Conservation (phyloP, 257 asterid genomes). For the Gynochthodes officinalis region DNA sequence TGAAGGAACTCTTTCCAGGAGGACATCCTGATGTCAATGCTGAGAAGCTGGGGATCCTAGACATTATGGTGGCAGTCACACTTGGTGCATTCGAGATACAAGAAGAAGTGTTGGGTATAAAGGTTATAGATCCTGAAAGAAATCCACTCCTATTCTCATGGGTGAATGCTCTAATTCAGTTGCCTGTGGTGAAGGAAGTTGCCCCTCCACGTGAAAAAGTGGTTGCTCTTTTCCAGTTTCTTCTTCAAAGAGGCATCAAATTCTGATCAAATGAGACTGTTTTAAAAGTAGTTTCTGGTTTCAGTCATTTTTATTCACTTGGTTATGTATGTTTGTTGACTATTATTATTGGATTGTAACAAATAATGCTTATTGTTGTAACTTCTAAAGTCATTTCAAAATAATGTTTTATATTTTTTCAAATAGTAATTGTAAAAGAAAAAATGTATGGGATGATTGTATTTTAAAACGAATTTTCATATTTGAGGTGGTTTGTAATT, state of each 20-base stretch:
- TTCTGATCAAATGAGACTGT: neutral
- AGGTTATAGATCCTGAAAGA: constrained; percentile 31
- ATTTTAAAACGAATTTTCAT: too few species aligned
- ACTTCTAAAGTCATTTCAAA: too few species aligned
- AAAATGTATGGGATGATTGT: too few species aligned
- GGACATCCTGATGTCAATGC: neutral
- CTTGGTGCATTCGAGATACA: constrained; percentile 32
- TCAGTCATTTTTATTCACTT: neutral
- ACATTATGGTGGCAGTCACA: constrained; percentile 31
- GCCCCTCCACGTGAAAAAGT: constrained; percentile 30
- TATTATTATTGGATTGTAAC: too few species aligned
- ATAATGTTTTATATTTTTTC: too few species aligned
- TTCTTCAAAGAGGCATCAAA: constrained; percentile 15
- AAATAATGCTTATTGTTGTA: too few species aligned
- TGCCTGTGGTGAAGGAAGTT: constrained; percentile 25
- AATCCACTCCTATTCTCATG: constrained; percentile 34
- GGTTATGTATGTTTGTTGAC: neutral
- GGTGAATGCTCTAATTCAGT: constrained; percentile 30
- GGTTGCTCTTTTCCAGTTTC: constrained; percentile 20
- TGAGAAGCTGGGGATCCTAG: constrained; percentile 32
- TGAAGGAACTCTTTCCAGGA: constrained; percentile 21
- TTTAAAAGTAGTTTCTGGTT: too few species aligned
- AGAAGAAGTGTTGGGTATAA: constrained; percentile 31
- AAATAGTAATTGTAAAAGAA: too few species aligned
- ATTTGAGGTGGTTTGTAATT: too few species aligned